Conservation (phyloP, 179 eudicot species). For the Heliamphora pulchella region DNA sequence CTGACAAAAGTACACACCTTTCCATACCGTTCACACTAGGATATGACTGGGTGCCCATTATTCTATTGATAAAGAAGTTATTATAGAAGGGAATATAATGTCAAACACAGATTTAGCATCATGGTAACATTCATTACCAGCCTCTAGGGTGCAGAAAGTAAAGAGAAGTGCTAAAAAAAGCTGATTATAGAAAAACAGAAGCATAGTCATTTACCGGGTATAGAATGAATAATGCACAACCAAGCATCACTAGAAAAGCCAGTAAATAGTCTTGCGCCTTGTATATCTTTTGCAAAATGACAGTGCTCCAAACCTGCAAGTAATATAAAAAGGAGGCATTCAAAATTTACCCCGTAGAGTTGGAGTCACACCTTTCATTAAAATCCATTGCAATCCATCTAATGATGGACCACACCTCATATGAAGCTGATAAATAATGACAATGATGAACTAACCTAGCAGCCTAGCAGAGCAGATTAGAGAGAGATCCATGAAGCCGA, state of each 20-base stretch:
- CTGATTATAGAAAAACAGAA: neutral
- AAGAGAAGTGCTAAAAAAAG: neutral
- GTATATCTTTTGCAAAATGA: slow-evolving; percentile 90
- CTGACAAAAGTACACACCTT: neutral
- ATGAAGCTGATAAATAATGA: neutral
- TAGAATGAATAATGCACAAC: slow-evolving; percentile 80
- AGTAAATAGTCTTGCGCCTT: slow-evolving; percentile 73
- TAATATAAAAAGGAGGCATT: slow-evolving; percentile 1
- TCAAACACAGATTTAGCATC: no score
- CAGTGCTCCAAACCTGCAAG: slow-evolving; percentile 84
- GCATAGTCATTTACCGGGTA: slow-evolving; percentile 55
- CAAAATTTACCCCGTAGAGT: slow-evolving; percentile 5
- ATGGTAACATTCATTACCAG: neutral
- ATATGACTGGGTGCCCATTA: neutral
- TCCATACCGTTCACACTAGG: no score
- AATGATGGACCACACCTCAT: neutral
- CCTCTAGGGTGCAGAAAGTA: neutral
- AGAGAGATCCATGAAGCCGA: neutral
- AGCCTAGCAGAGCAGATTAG: neutral
- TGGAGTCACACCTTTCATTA: neutral
- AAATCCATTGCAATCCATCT: neutral
- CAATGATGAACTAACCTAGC: neutral
- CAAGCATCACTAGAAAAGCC: slow-evolving; percentile 78
- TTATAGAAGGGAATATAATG: no score
- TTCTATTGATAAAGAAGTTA: neutral